Percentiles rank a stretch among this genome's conserved stretches.
These are phyloP conservation scores for Musa itinerans DNA, from an alignment of 176 grass and related monocot species.

Conservation along the genomic window DNA sequence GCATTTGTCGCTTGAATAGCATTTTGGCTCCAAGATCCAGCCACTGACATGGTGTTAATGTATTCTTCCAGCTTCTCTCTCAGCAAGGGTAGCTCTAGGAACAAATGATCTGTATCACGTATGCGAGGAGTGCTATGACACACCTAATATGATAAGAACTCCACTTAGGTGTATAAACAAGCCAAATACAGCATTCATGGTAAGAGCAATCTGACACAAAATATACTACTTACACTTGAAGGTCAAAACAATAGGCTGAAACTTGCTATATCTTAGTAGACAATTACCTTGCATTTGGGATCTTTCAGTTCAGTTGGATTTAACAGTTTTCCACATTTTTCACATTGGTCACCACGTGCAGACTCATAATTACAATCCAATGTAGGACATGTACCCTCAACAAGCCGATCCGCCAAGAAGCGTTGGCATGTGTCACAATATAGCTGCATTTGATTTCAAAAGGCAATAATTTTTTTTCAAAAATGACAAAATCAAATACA, in stretches of 20 bases:
- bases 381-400: conserved; percentile 82
- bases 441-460: conserved; percentile 35
- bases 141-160: conserved; percentile 29
- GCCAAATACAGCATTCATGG: too few relatives aligned
- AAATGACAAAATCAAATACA: conserved; percentile 15
- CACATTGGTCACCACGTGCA: conserved; percentile 91
- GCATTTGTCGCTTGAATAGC: conserved; percentile 95
- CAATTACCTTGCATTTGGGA: conserved; percentile 86
- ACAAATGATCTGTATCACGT: conserved; percentile 92
- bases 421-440: conserved; percentile 75
- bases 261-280: neutral
- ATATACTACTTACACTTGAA: too few relatives aligned
- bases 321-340: conserved; percentile 84
- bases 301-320: conserved; percentile 88
- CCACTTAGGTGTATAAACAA: neutral
- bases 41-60: conserved; percentile 72
- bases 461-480: conserved; percentile 1
- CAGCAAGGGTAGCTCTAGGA: conserved; percentile 84
- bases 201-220: neutral
- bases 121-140: conserved; percentile 67
- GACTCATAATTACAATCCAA: conserved; percentile 59
- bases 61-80: conserved; percentile 74
- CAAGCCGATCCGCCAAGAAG: conserved; percentile 90
- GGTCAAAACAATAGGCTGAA: neutral
- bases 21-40: conserved; percentile 96